A percentile compares a stretch with the other conserved stretches of the same genome.
phyloP scores from a whole-genome alignment of 2,329 filamentous ascomycete species.

The Alternaria sp. region DNA sequence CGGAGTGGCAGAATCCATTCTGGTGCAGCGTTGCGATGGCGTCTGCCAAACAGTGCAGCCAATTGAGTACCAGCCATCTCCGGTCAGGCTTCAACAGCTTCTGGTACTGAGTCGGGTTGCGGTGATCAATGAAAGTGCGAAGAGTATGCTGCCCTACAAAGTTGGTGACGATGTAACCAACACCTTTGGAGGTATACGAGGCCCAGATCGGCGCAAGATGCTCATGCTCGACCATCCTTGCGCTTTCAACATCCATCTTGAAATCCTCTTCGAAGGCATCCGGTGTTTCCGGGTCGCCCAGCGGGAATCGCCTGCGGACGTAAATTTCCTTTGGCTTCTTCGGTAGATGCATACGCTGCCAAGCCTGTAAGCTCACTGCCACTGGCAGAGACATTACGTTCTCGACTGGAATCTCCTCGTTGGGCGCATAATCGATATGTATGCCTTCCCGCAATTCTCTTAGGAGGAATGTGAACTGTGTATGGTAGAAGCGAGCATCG shows the following conservation, averaged over 20 bases:
- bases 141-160: slow-evolving; percentile 72
- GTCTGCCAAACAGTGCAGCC: slow-evolving; percentile 76
- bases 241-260: slow-evolving; percentile 64
- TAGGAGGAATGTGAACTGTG: slow-evolving; percentile 75
- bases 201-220: slow-evolving; percentile 75
- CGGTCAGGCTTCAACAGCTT: slow-evolving; percentile 66
- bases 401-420: slow-evolving; percentile 74
- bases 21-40: slow-evolving; percentile 72
- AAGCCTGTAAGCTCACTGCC: slow-evolving; percentile 55
- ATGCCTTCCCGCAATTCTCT: slow-evolving; percentile 66
- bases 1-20: slow-evolving; percentile 68
- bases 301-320: slow-evolving; percentile 63
- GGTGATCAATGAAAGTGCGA: slow-evolving; percentile 69
- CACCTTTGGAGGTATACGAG: slow-evolving; percentile 70
- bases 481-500: slow-evolving; percentile 72
- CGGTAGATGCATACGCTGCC: slow-evolving; percentile 69
- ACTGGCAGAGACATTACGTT: slow-evolving; percentile 65
- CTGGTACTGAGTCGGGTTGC: slow-evolving; percentile 67
- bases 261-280: slow-evolving; percentile 57
- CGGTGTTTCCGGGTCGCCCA: slow-evolving; percentile 50
- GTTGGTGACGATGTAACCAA: slow-evolving; percentile 70
- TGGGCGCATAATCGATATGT: slow-evolving; percentile 69
- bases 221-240: slow-evolving; percentile 67
- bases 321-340: slow-evolving; percentile 65
- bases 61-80: slow-evolving; percentile 69